These are phyloP conservation scores for Tetrahymena thermophila DNA, from an alignment of 73 alveolate species.

Conservation along the genomic window DNA sequence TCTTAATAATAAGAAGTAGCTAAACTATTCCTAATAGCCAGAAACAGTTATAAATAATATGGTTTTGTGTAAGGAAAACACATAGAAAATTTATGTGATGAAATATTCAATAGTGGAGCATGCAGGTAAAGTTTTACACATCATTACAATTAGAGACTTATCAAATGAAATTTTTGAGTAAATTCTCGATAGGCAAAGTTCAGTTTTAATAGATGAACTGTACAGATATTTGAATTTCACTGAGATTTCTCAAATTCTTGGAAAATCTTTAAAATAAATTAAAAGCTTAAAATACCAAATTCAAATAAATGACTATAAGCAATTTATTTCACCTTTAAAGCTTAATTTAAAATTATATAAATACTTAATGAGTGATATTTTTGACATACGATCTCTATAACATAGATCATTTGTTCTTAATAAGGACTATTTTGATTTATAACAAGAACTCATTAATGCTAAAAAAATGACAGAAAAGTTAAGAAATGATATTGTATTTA, in stretches of 20 bases:
- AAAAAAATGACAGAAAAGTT: background rate
- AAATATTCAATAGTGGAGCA: background rate
- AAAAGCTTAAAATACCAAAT: background rate
- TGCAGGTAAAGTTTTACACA: background rate
- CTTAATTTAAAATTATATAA: background rate
- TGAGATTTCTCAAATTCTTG: background rate
- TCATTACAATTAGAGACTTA: background rate
- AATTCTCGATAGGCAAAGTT: background rate
- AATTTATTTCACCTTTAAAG: background rate
- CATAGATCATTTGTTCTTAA: background rate
- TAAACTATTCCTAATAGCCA: background rate
- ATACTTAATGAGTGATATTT: background rate
- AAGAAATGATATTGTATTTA: background rate
- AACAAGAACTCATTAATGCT: background rate
- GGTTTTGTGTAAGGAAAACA: background rate
- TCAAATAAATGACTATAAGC: background rate
- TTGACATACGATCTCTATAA: background rate
- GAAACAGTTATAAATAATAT: background rate
- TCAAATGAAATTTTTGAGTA: background rate
- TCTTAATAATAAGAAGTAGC: background rate
- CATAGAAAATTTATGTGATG: background rate
- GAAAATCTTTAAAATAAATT: background rate
- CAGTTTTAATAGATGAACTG: background rate
- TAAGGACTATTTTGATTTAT: background rate
- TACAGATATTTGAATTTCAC: background rate